Conservation (phyloP, 2,329 filamentous ascomycete genomes). For the Fusarium sp. region DNA sequence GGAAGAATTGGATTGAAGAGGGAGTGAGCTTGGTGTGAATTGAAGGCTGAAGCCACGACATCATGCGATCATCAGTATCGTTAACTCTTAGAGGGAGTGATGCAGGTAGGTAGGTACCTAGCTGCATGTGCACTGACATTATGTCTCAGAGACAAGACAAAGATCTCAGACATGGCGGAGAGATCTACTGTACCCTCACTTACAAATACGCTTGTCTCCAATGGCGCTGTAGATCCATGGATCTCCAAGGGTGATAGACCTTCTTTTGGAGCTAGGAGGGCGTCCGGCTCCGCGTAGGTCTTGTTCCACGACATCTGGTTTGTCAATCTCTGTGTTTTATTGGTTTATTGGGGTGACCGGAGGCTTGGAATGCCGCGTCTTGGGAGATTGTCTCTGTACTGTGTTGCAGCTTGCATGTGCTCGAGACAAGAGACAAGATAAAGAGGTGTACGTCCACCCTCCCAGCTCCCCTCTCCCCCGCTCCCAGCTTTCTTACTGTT, state of each 20-base stretch:
- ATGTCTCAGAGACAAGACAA: conserved; percentile 5
- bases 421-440: not conserved
- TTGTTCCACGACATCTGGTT: not conserved
- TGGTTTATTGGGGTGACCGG: not conserved
- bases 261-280: not conserved
- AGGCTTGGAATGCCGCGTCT: not conserved
- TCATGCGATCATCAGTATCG: not conserved
- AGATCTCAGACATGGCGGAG: not conserved
- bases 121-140: not conserved
- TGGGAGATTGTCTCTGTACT: not conserved
- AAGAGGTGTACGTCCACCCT: not conserved
- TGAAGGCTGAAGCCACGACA: not conserved
- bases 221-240: not conserved
- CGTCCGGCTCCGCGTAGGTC: not conserved
- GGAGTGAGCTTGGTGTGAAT: not conserved
- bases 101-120: no score
- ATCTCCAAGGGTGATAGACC: not conserved
- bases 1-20: not conserved
- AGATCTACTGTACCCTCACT: not conserved
- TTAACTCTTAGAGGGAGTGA: not conserved
- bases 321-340: not conserved
- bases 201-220: not conserved
- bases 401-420: not conserved
- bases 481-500: not conserved
- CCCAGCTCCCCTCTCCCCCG: not conserved